Evolutionary conservation across 2,329 filamentous ascomycete genomes (phyloP), one percentile per base, ranked within the genome.

Genomic region (Paraconiothyrium brasiliense): DNA sequence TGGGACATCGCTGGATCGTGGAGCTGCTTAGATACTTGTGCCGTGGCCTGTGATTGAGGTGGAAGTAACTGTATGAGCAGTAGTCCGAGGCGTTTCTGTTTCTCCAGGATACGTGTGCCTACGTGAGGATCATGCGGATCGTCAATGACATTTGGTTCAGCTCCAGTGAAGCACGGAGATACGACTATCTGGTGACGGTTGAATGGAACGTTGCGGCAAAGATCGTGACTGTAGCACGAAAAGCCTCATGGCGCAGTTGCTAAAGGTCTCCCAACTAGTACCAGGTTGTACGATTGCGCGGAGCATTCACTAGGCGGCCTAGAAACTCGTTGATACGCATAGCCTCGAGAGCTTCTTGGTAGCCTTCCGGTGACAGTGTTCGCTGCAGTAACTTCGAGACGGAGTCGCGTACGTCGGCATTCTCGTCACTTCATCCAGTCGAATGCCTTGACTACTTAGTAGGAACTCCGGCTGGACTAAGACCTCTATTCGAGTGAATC

Each of bases 321-420:
- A 93, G 84, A 78, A 92, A 93, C 58, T 89, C 87, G 76, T 93
- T 93, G 72, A 92, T 87, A 60, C 87, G 86, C 89, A 91, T 92
- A 0, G 90, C 90, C 0, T 81, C 83, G 1, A 89, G 59, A 10
- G 90, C 90, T 70, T 93, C 93, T n/a, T 84, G 76, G 78, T 92
- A 93, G 14, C 91, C 90, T 72, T 91, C 88, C 0, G 88, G 84
- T 0, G 89, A 92, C 0, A 93, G 82, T 0, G 88, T 87, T 0
- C 13, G 41, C n/a, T 20, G 16, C 10, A 44, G 41, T 9, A 44
- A 16, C 3, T 22, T 22, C 14, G 20, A 4, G 3, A 16, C 41
- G n/a, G 82, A 73, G 54, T 84, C 67, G 1, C 93, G 79, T 3
- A 93, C 78, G 5, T 75, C 73, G 41, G 92, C 78, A 7, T 89